A percentile compares a stretch with the other conserved stretches of the same genome.
Evolutionary conservation across 2,329 filamentous ascomycete genomes (phyloP).

Genomic region (Dactylellina haptotyla): DNA sequence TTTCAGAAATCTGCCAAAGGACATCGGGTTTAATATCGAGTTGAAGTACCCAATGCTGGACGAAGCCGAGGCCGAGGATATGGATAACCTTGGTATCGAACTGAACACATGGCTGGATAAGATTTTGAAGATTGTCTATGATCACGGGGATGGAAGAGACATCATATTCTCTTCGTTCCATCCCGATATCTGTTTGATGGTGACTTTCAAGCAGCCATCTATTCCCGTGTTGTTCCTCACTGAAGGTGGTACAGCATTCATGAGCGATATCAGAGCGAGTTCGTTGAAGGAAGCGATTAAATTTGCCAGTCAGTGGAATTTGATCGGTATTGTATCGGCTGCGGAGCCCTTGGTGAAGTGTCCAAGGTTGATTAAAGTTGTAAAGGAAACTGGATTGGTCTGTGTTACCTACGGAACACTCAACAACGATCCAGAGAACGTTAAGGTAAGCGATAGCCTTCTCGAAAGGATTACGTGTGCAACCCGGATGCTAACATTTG

Average conservation of each 20-base stretch:
- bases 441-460: slow-evolving; percentile 73
- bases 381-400: slow-evolving; percentile 92
- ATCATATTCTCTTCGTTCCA: slow-evolving; percentile 98
- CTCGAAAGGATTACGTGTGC: slow-evolving; percentile 42
- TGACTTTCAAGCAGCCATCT: slow-evolving; percentile 87
- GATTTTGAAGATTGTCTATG: slow-evolving; percentile 88
- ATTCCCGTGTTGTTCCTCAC: slow-evolving; percentile 95
- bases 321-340: slow-evolving; percentile 89
- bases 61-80: slow-evolving; percentile 92
- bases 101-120: slow-evolving; percentile 97
- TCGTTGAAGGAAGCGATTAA: slow-evolving; percentile 94
- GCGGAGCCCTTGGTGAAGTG: slow-evolving; percentile 88
- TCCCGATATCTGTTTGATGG: slow-evolving; percentile 90
- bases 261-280: slow-evolving; percentile 88
- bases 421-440: slow-evolving; percentile 88
- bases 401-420: slow-evolving; percentile 92
- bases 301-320: slow-evolving; percentile 93
- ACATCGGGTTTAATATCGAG: slow-evolving; percentile 96
- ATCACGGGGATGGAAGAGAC: slow-evolving; percentile 81
- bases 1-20: slow-evolving; percentile 82
- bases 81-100: slow-evolving; percentile 96
- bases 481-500: slow-evolving; percentile 11
- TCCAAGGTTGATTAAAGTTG: slow-evolving; percentile 80
- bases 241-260: slow-evolving; percentile 81
- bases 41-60: slow-evolving; percentile 99